Conservation (phyloP, 768 basidiomycete species). For the Boletus speciosus region DNA sequence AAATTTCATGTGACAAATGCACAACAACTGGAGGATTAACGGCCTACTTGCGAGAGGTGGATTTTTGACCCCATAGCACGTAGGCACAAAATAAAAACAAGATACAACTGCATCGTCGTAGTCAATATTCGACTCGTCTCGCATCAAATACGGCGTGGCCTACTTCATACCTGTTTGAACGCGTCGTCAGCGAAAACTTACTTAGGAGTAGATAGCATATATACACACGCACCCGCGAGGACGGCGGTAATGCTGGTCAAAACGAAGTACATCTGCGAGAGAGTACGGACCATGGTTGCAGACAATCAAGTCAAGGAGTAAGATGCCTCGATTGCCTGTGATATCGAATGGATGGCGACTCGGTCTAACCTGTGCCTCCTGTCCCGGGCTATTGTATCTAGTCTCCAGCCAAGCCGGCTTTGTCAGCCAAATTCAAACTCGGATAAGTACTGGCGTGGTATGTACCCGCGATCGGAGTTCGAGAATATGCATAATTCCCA, state of each 20-base stretch:
- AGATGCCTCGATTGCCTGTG: neutral
- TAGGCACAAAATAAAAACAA: constrained; percentile 21
- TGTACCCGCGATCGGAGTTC: too few species aligned
- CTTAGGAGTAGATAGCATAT: neutral
- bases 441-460: too few species aligned
- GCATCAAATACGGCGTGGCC: neutral
- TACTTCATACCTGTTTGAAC: constrained; percentile 17
- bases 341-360: neutral
- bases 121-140: neutral
- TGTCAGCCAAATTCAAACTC: too few species aligned
- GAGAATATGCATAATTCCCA: too few species aligned
- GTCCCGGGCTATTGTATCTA: neutral
- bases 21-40: neutral
- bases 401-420: neutral
- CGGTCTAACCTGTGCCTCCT: neutral
- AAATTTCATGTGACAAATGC: neutral
- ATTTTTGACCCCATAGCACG: constrained; percentile 11
- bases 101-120: constrained; percentile 2
- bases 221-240: constrained; percentile 11
- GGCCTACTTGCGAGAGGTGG: constrained; percentile 1
- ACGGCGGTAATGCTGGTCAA: constrained; percentile 6
- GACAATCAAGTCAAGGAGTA: neutral
- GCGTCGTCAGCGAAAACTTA: neutral
- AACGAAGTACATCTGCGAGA: constrained; percentile 10
- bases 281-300: neutral